Percentiles rank a stretch among this genome's conserved stretches.
Conservation (phyloP, 768 basidiomycete genomes). For the Trametes elegans region DNA sequence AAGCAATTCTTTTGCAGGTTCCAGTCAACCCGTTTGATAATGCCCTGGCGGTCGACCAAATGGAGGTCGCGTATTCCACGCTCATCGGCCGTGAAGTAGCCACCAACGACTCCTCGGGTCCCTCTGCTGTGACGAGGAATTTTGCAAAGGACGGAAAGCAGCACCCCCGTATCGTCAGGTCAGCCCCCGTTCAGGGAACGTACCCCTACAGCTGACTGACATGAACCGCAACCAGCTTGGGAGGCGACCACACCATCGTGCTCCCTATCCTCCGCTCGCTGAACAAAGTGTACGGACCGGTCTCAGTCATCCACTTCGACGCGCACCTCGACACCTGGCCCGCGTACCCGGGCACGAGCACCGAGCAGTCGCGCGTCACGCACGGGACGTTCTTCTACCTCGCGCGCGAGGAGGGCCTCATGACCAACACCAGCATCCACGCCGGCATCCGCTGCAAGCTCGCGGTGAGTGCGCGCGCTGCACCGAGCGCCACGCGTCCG, state of each 20-base stretch:
- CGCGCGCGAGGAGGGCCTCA: slow-evolving; percentile 74
- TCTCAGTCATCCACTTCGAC: slow-evolving; percentile 84
- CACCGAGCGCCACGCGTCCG: no score
- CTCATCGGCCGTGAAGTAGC: slow-evolving; percentile 58
- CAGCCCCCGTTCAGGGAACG: not conserved
- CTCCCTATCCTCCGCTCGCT: slow-evolving; percentile 82
- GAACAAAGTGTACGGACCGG: slow-evolving; percentile 75
- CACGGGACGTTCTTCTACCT: slow-evolving; percentile 88
- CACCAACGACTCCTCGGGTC: slow-evolving; percentile 16
- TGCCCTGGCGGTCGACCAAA: slow-evolving; percentile 78
- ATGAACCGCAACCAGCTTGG: slow-evolving; percentile 41
- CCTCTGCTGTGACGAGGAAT: slow-evolving; percentile 23
- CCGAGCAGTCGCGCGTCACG: slow-evolving; percentile 65
- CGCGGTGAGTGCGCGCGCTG: slow-evolving; percentile 19
- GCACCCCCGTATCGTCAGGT: slow-evolving; percentile 75
- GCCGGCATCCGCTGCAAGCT: slow-evolving; percentile 85
- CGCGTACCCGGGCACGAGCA: slow-evolving; percentile 37
- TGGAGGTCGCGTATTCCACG: slow-evolving; percentile 81
- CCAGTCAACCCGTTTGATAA: slow-evolving; percentile 83
- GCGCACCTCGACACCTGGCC: slow-evolving; percentile 71
- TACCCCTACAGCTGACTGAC: no score
- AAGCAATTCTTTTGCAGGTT: slow-evolving; percentile 41
- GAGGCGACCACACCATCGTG: slow-evolving; percentile 89
- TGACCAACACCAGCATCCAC: slow-evolving; percentile 74
- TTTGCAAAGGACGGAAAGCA: slow-evolving; percentile 56